Evolutionary conservation across 768 basidiomycete species (phyloP).

Genomic region (Sporobolomyces phaffii): DNA sequence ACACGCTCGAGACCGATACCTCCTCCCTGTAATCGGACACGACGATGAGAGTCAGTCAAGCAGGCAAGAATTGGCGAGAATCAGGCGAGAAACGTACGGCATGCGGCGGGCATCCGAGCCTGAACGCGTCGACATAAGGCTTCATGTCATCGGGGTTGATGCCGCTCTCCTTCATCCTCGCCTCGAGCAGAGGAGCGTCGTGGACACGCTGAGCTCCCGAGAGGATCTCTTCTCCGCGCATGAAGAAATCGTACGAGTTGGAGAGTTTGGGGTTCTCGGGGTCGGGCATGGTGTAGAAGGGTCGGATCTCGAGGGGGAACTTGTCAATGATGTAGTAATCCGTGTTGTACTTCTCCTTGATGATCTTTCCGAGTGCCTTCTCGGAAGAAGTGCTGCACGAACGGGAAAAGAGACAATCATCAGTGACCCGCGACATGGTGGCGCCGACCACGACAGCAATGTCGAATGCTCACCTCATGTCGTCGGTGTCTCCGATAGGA

Average conservation of each 20-base stretch:
- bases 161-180: conserved; percentile 79
- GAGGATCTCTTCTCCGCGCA: conserved; percentile 97
- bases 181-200: conserved; percentile 69
- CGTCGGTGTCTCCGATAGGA: conserved; percentile 65
- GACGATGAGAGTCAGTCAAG: conserved; percentile 48
- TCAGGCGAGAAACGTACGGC: conserved; percentile 59
- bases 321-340: conserved; percentile 99
- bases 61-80: conserved; percentile 43
- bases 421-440: too few relatives aligned
- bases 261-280: conserved; percentile 79
- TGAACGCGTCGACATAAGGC: conserved; percentile 88
- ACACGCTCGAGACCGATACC: conserved; percentile 51
- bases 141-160: conserved; percentile 85
- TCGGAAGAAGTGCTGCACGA: conserved; percentile 80
- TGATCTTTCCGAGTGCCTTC: conserved; percentile 79
- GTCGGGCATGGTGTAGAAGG: conserved; percentile 99
- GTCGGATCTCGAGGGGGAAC: conserved; percentile 89
- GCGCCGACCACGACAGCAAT: too few relatives aligned
- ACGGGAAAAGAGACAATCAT: too few relatives aligned
- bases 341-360: conserved; percentile 88
- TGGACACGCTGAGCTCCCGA: conserved; percentile 98
- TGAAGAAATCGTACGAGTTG: conserved; percentile 99
- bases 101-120: conserved; percentile 88
- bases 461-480: conserved; percentile 61
- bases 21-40: conserved; percentile 8